phyloP scores from a whole-genome alignment of 2,329 filamentous ascomycete genomes.

The Corinectria fuckeliana region DNA sequence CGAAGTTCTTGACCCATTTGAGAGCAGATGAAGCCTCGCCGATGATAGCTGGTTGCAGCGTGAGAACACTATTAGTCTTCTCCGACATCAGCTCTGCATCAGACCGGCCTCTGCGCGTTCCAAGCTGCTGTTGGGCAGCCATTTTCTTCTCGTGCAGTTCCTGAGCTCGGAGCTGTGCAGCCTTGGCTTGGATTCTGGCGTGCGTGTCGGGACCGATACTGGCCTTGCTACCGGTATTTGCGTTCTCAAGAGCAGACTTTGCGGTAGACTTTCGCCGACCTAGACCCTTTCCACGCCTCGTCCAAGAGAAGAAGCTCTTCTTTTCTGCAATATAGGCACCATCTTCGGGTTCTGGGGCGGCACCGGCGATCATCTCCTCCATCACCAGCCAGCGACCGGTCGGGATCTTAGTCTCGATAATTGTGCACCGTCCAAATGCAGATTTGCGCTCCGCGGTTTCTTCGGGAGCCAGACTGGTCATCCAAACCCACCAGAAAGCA shows the following conservation, averaged over 20 bases:
- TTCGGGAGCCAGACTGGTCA: constrained; percentile 91
- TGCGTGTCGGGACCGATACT: constrained; percentile 92
- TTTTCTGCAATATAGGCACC: constrained; percentile 94
- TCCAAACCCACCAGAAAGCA: constrained; percentile 99
- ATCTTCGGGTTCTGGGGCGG: constrained; percentile 81
- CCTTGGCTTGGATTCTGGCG: constrained; percentile 89
- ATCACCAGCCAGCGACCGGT: constrained; percentile 90
- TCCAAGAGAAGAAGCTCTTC: constrained; percentile 92
- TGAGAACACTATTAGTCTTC: constrained; percentile 91
- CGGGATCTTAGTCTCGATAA: constrained; percentile 85
- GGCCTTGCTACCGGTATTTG: constrained; percentile 71
- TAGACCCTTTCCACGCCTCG: constrained; percentile 67
- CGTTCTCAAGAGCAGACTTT: constrained; percentile 63
- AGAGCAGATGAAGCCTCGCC: constrained; percentile 90
- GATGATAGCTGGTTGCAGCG: constrained; percentile 82
- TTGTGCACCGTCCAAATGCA: constrained; percentile 90
- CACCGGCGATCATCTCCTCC: constrained; percentile 95
- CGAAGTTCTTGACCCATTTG: constrained; percentile 97
- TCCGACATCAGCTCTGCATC: constrained; percentile 63
- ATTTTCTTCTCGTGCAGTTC: constrained; percentile 64
- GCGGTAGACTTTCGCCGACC: constrained; percentile 74
- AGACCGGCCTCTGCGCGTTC: constrained; percentile 58
- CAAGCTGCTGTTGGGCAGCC: constrained; percentile 47
- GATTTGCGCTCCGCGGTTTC: constrained; percentile 87
- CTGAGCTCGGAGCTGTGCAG: constrained; percentile 78